Evolutionary conservation across 441 rosid species (phyloP).

Genomic region (Breynia disticha): DNA sequence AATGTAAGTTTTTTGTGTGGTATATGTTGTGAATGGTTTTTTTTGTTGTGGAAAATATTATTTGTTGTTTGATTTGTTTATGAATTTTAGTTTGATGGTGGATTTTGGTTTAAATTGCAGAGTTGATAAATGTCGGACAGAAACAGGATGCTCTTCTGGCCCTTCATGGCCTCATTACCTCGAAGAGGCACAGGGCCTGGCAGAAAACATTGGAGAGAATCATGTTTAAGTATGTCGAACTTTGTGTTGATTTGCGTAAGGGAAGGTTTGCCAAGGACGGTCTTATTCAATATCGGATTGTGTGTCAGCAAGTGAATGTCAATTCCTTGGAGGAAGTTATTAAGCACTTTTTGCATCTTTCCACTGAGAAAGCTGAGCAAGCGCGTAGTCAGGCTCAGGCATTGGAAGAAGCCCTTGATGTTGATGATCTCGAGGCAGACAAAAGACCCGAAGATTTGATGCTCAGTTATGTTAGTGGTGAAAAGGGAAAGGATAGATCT

Average conservation of each 20-base stretch:
- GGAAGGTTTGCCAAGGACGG: conserved; percentile 99
- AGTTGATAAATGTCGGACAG: conserved; percentile 95
- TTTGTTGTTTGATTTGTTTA: conserved; percentile 1
- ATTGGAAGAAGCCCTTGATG: conserved; percentile 95
- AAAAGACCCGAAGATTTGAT: conserved; percentile 92
- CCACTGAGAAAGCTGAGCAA: conserved; percentile 96
- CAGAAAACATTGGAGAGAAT: conserved; percentile 82
- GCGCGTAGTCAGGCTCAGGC: conserved; percentile 92
- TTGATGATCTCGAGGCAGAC: conserved; percentile 98
- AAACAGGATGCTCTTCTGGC: conserved; percentile 95
- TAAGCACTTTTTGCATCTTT: conserved; percentile 87
- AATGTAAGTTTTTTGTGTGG: no score
- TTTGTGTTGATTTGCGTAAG: conserved; percentile 86
- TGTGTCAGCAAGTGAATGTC: conserved; percentile 95
- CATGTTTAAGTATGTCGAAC: conserved; percentile 93
- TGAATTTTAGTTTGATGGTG: conserved; percentile 1
- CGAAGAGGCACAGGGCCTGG: conserved; percentile 94
- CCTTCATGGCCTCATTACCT: conserved; percentile 80
- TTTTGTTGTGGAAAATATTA: not conserved
- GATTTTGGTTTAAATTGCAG: conserved; percentile 44
- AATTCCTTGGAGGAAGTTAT: conserved; percentile 97
- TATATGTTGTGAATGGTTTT: no score
- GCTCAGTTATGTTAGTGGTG: conserved; percentile 98
- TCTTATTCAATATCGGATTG: conserved; percentile 83
- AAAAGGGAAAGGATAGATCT: conserved; percentile 97